Evolutionary conservation across 2,329 filamentous ascomycete genomes (phyloP).

Genomic region (Didymella keratinophila): DNA sequence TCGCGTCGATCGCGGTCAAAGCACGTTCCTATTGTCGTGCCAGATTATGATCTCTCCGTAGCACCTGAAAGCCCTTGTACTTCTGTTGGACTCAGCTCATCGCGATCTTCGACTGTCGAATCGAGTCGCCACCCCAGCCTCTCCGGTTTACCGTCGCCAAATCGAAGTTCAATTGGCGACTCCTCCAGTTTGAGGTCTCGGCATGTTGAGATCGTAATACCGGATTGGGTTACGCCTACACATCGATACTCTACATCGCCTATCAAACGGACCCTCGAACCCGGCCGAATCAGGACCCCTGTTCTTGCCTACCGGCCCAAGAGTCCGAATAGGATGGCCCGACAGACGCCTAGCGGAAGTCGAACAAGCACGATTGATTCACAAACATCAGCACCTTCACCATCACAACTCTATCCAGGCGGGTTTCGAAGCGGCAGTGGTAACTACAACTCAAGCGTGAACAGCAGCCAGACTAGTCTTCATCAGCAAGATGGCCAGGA

Average conservation of each 20-base stretch:
- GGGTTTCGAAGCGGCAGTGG: constrained; percentile 45
- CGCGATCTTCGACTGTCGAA: constrained; percentile 42
- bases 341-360: constrained; percentile 53
- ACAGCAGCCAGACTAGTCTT: constrained; percentile 58
- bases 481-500: constrained; percentile 54
- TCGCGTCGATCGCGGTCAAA: constrained; percentile 45
- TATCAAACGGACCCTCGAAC: constrained; percentile 37
- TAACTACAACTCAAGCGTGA: constrained; percentile 52
- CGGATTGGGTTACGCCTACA: constrained; percentile 54
- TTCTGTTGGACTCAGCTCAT: constrained; percentile 45
- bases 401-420: constrained; percentile 51
- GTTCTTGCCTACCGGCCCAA: constrained; percentile 31
- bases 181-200: constrained; percentile 47
- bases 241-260: constrained; percentile 49
- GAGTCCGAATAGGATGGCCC: constrained; percentile 53
- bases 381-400: constrained; percentile 54
- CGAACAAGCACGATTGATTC: constrained; percentile 59
- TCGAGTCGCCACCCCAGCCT: constrained; percentile 42
- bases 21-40: constrained; percentile 56
- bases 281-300: constrained; percentile 26
- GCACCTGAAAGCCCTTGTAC: constrained; percentile 48
- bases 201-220: constrained; percentile 61
- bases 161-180: constrained; percentile 41
- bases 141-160: constrained; percentile 37
- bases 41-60: constrained; percentile 52